Conservation (phyloP, 2,329 filamentous ascomycete species). For the Tolypocladium tropicale region DNA sequence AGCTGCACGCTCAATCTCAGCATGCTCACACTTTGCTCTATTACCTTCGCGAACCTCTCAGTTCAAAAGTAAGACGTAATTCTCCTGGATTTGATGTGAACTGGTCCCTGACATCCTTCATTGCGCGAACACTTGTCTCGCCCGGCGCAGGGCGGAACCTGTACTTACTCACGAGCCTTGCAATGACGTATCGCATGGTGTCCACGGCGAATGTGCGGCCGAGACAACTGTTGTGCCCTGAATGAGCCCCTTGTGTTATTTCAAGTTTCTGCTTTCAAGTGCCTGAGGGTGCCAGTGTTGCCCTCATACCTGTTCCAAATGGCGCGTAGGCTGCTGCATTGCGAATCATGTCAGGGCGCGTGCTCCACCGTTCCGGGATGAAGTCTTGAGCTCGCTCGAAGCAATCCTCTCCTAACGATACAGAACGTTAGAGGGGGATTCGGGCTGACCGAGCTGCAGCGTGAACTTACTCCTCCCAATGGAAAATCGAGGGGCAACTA, state of each 20-base stretch:
- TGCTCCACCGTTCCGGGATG: constrained; percentile 27
- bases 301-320: constrained; percentile 17
- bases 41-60: background rate
- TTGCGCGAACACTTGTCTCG: background rate
- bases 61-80: background rate
- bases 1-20: background rate
- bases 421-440: background rate
- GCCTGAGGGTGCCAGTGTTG: no score
- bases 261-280: background rate
- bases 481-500: constrained; percentile 10
- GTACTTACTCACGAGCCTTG: background rate
- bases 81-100: background rate
- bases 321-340: constrained; percentile 20
- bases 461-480: constrained; percentile 23
- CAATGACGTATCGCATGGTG: background rate
- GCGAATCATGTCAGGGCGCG: constrained; percentile 18
- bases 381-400: constrained; percentile 18
- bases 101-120: background rate
- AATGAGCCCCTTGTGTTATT: background rate
- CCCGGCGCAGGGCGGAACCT: background rate
- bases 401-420: constrained; percentile 11
- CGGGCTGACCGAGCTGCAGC: background rate
- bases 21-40: no score
- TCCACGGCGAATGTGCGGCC: background rate
- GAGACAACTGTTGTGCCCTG: background rate